Conservation (phyloP, 2,329 filamentous ascomycete genomes). For the Penicillium sp. region DNA sequence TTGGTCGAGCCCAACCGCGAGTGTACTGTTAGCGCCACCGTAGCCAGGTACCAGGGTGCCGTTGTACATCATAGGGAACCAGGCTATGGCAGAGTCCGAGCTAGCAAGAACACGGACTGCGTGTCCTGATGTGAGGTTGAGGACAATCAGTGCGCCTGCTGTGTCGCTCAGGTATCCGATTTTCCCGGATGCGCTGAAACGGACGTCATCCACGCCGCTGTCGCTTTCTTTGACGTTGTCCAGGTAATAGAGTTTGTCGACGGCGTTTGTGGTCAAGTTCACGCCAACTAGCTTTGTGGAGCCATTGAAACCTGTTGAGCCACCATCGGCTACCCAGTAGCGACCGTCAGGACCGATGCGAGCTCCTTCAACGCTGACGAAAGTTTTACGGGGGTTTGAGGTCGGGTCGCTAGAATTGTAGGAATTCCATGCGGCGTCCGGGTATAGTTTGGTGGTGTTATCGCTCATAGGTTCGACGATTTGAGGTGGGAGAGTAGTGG, state of each 20-base stretch:
- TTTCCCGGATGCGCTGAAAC: background rate
- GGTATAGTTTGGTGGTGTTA: conserved; percentile 3
- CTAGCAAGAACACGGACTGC: background rate
- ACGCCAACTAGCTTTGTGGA: conserved; percentile 36
- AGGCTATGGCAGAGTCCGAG: background rate
- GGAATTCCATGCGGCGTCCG: conserved; percentile 11
- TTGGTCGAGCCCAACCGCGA: background rate
- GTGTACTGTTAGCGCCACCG: background rate
- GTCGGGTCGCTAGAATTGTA: conserved; percentile 6
- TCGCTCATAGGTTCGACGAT: background rate
- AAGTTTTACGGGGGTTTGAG: background rate
- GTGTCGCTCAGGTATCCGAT: background rate
- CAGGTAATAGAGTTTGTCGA: conserved; percentile 35
- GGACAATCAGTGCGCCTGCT: conserved; percentile 28
- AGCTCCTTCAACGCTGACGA: background rate
- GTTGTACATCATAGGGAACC: conserved; percentile 4
- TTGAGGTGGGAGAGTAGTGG: background rate
- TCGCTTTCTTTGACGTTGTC: conserved; percentile 31
- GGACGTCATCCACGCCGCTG: conserved; percentile 37
- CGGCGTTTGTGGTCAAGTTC: conserved; percentile 35
- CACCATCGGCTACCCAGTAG: conserved; percentile 35
- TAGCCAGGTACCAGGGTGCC: background rate
- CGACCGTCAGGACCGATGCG: conserved; percentile 36
- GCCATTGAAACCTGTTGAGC: conserved; percentile 23
- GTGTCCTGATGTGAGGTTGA: background rate